Evolutionary conservation across 1,139 yeast species (phyloP).

Genomic region (Debaryomyces subglobosus): DNA sequence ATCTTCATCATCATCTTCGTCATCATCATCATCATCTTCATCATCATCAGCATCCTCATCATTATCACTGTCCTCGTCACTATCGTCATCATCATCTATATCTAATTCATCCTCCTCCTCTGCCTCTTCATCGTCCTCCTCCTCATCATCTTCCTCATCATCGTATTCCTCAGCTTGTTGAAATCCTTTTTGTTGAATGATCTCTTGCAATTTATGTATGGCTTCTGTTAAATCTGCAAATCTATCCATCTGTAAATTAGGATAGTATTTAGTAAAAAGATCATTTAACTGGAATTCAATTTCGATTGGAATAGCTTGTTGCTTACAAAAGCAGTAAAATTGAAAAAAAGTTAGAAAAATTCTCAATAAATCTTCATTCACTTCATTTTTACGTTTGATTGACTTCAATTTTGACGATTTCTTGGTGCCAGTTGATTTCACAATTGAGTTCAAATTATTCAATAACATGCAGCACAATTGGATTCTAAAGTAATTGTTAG

Average conservation of each 20-base stretch:
- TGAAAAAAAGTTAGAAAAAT: slow-evolving; percentile 67
- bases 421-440: slow-evolving; percentile 3
- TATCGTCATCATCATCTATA: slow-evolving; percentile 22
- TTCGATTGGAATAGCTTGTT: slow-evolving; percentile 67
- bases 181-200: slow-evolving; percentile 15
- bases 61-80: slow-evolving; percentile 23
- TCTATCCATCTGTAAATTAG: slow-evolving; percentile 32
- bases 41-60: slow-evolving; percentile 21
- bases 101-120: background rate
- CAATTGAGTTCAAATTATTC: slow-evolving; percentile 17
- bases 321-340: slow-evolving; percentile 70
- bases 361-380: slow-evolving; percentile 33
- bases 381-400: slow-evolving; percentile 11
- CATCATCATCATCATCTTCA: slow-evolving; percentile 18
- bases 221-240: slow-evolving; percentile 47
- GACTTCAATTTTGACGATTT: slow-evolving; percentile 6
- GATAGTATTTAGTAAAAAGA: slow-evolving; percentile 35
- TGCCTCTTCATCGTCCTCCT: slow-evolving; percentile 16
- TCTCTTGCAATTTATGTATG: slow-evolving; percentile 35
- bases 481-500: slow-evolving; percentile 73
- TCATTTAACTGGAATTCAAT: slow-evolving; percentile 55
- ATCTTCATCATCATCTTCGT: slow-evolving; percentile 16
- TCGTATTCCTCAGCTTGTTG: slow-evolving; percentile 22
- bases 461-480: slow-evolving; percentile 49
- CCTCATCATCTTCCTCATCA: slow-evolving; percentile 16